A percentile compares a stretch with the other conserved stretches of the same genome.
phyloP scores from a whole-genome alignment of 2,329 filamentous ascomycete genomes.

The Achaetomium macrosporum region DNA sequence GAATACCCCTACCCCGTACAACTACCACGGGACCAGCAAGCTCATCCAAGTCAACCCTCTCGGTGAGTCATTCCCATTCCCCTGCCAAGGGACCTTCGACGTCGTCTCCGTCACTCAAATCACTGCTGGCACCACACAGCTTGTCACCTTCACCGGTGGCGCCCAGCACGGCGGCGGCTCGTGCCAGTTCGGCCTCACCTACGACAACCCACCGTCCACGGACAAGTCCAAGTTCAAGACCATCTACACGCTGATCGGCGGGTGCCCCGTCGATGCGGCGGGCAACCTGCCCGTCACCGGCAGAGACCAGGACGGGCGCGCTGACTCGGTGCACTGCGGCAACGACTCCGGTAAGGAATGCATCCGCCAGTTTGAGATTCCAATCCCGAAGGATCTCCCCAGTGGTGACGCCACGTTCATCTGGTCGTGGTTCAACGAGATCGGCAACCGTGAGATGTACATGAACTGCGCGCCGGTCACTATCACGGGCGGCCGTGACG shows the following conservation, averaged over 20 bases:
- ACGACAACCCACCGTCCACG: constrained; percentile 23
- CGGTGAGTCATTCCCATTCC: constrained; percentile 17
- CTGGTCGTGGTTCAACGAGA: constrained; percentile 58
- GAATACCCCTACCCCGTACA: constrained; percentile 24
- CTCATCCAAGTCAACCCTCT: constrained; percentile 21
- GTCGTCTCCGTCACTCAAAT: constrained; percentile 15
- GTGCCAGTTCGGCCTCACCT: constrained; percentile 29
- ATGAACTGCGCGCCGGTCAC: constrained; percentile 60
- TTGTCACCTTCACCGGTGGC: constrained; percentile 28
- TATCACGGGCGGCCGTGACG: constrained; percentile 32
- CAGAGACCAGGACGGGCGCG: constrained; percentile 18
- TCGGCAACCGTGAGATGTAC: constrained; percentile 61
- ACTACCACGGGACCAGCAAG: constrained; percentile 14
- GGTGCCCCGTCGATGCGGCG: constrained; percentile 27
- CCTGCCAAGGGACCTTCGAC: constrained; percentile 20
- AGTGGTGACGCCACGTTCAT: constrained; percentile 45
- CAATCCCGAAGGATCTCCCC: constrained; percentile 26
- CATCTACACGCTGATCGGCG: constrained; percentile 31
- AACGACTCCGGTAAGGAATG: constrained; percentile 24
- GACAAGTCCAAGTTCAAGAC: constrained; percentile 27
- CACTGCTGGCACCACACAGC: constrained; percentile 16
- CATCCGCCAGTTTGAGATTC: constrained; percentile 25
- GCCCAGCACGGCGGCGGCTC: constrained; percentile 31
- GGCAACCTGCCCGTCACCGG: constrained; percentile 11
- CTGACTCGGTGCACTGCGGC: constrained; percentile 20